These are phyloP conservation scores for Mycena kentingensis DNA, from an alignment of 768 basidiomycete genomes.

Conservation along the genomic window DNA sequence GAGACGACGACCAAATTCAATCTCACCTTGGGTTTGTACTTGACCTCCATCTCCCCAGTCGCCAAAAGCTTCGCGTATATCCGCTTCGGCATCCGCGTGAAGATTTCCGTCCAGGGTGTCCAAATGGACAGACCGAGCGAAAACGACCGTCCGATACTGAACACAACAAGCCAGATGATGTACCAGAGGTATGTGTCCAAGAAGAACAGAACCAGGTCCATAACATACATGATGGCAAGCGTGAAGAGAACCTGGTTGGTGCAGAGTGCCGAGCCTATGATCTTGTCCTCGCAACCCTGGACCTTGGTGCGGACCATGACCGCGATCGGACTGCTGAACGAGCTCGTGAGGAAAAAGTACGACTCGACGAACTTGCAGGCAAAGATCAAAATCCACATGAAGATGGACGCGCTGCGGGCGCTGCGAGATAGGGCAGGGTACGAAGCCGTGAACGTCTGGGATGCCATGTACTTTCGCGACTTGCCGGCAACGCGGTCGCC, in stretches of 20 bases:
- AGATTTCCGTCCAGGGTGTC: conserved; percentile 99
- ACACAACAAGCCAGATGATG: conserved; percentile 97
- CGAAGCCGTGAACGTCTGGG: conserved; percentile 97
- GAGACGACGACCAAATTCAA: conserved; percentile 17
- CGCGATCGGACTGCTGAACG: conserved; percentile 94
- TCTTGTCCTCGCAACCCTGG: conserved; percentile 83
- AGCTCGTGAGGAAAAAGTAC: conserved; percentile 96
- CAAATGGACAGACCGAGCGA: conserved; percentile 93
- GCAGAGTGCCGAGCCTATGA: conserved; percentile 81
- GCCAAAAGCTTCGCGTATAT: conserved; percentile 97
- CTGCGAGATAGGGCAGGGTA: conserved; percentile 77
- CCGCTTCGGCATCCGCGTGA: conserved; percentile 91
- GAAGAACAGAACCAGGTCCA: conserved; percentile 98
- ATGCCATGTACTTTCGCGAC: conserved; percentile 97
- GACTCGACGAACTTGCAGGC: conserved; percentile 96
- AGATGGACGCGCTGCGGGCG: conserved; percentile 81
- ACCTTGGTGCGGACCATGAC: conserved; percentile 97
- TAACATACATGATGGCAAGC: conserved; percentile 96
- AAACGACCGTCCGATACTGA: conserved; percentile 89
- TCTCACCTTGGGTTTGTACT: conserved; percentile 99
- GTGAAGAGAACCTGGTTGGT: conserved; percentile 93
- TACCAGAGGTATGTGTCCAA: conserved; percentile 99
- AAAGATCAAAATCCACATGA: conserved; percentile 91
- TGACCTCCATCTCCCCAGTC: conserved; percentile 97
- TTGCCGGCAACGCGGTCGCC: conserved; percentile 98